Evolutionary conservation across 2,329 filamentous ascomycete species (phyloP).

Genomic region (Epichloe festucae): DNA sequence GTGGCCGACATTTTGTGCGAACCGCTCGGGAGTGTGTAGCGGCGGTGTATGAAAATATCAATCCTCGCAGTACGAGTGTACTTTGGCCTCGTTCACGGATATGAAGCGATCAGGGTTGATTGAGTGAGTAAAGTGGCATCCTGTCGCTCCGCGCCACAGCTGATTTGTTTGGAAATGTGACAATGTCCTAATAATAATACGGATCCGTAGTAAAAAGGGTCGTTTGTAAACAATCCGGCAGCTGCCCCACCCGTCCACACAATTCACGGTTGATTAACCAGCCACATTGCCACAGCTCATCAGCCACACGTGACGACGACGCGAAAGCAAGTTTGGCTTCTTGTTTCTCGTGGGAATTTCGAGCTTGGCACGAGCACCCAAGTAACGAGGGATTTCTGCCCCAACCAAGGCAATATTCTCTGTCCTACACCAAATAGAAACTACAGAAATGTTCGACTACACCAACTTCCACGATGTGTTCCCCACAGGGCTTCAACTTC

Average conservation of each 20-base stretch:
- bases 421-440: not conserved
- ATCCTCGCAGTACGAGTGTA: not conserved
- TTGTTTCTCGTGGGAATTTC: too few relatives aligned
- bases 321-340: slow-evolving; percentile 4
- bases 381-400: too few relatives aligned
- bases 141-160: slow-evolving; percentile 11
- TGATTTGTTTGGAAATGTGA: slow-evolving; percentile 27
- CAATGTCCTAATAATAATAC: slow-evolving; percentile 19
- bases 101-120: not conserved
- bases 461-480: slow-evolving; percentile 59
- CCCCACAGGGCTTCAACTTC: slow-evolving; percentile 41
- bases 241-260: not conserved
- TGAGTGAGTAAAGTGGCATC: slow-evolving; percentile 3
- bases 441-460: slow-evolving; percentile 44
- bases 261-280: not conserved
- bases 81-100: not conserved
- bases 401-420: not conserved
- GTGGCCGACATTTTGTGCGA: slow-evolving; percentile 16
- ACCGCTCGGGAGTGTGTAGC: not conserved
- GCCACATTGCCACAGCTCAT: not conserved
- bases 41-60: not conserved
- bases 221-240: slow-evolving; percentile 27
- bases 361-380: too few relatives aligned
- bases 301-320: slow-evolving; percentile 12
- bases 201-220: slow-evolving; percentile 13